phyloP scores from a whole-genome alignment of 2,329 filamentous ascomycete genomes.

The Helotiales sp. region DNA sequence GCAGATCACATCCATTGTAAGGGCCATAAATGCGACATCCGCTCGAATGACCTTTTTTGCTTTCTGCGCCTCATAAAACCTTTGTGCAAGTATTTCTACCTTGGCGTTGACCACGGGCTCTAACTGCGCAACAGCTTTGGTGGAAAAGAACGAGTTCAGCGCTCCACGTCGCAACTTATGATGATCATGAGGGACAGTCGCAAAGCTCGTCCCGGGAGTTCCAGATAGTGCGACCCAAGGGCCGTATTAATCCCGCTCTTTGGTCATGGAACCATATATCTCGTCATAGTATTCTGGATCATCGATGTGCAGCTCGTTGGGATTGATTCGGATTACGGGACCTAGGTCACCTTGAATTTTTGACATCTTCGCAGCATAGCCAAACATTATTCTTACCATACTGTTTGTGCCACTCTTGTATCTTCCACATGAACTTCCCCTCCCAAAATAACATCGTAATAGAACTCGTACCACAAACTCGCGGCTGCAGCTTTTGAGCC shows the following conservation, averaged over 20 bases:
- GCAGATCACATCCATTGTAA: conserved; percentile 4
- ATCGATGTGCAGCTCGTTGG: conserved; percentile 19
- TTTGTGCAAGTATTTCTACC: background rate
- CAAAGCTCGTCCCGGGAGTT: conserved; percentile 15
- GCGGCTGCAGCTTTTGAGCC: background rate
- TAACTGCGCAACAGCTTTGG: background rate
- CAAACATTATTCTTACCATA: background rate
- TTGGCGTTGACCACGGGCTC: conserved; percentile 1
- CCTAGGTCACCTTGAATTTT: background rate
- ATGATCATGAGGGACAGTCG: conserved; percentile 22
- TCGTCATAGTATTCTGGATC: conserved; percentile 22
- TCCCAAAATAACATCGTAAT: conserved; percentile 1
- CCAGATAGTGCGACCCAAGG: background rate
- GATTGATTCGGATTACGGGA: conserved; percentile 23
- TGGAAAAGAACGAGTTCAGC: conserved; percentile 28
- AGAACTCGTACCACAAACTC: conserved; percentile 4
- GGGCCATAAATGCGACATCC: conserved; percentile 1
- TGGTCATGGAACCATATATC: conserved; percentile 13
- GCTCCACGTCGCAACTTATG: conserved; percentile 24
- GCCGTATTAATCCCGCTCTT: conserved; percentile 13
- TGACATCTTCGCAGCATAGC: background rate
- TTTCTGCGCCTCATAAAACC: background rate
- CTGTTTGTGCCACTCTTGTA: background rate
- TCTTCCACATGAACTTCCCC: conserved; percentile 2
- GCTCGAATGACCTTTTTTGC: background rate